phyloP scores from a whole-genome alignment of 495 filamentous ascomycete genomes.

The Usnea hakonensis region DNA sequence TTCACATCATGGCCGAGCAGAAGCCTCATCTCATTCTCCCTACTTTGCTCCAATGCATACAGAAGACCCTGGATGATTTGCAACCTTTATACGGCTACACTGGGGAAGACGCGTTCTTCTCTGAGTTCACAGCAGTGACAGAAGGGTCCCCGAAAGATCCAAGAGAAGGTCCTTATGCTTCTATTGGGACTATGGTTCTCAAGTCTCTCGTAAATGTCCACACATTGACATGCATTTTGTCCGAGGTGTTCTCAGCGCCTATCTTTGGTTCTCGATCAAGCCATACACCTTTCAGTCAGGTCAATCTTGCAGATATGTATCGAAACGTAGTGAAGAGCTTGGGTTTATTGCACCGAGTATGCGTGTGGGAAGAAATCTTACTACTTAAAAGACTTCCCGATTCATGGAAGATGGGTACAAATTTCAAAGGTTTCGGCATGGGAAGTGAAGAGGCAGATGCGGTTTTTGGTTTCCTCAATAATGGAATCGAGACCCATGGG shows the following conservation, averaged over 20 bases:
- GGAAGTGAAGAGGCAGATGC: conserved; percentile 39
- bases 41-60: conserved; percentile 65
- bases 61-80: conserved; percentile 58
- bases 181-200: conserved; percentile 61
- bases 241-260: conserved; percentile 60
- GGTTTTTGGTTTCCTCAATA: conserved; percentile 27
- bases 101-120: conserved; percentile 55
- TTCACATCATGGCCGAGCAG: conserved; percentile 72
- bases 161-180: conserved; percentile 26
- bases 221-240: conserved; percentile 61
- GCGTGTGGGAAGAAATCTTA: conserved; percentile 74
- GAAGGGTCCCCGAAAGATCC: conserved; percentile 21
- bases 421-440: conserved; percentile 40
- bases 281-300: conserved; percentile 54
- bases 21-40: conserved; percentile 77
- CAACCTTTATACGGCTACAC: conserved; percentile 52
- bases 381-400: conserved; percentile 60
- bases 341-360: conserved; percentile 66
- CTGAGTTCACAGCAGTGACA: conserved; percentile 44
- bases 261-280: conserved; percentile 53
- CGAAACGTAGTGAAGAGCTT: conserved; percentile 57
- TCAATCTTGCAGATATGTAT: conserved; percentile 79
- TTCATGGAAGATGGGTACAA: conserved; percentile 58
- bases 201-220: conserved; percentile 72
- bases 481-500: not conserved